These are phyloP conservation scores for Pythium scleroteichum DNA, from an alignment of 352 stramenopile genomes.

Conservation along the genomic window DNA sequence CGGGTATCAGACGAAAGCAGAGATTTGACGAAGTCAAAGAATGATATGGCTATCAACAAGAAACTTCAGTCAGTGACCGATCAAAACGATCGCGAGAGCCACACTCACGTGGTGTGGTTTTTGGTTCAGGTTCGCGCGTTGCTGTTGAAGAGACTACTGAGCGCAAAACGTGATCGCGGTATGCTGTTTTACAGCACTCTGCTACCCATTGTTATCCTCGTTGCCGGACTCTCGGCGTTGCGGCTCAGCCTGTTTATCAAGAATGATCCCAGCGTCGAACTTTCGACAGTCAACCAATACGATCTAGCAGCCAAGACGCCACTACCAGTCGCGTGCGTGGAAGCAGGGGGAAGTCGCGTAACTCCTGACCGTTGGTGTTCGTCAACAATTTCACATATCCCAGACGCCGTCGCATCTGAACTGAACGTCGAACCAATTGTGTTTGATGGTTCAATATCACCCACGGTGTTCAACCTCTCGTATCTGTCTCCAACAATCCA, in stretches of 20 bases:
- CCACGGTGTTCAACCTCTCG: constrained; percentile 52
- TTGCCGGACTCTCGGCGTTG: constrained; percentile 60
- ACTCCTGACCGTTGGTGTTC: constrained; percentile 20
- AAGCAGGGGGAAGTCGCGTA: not conserved
- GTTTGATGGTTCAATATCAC: constrained; percentile 34
- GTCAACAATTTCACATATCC: constrained; percentile 22
- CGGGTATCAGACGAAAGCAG: too few relatives aligned
- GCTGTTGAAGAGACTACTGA: constrained; percentile 54
- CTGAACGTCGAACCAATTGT: constrained; percentile 39
- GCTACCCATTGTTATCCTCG: constrained; percentile 67
- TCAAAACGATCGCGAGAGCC: not conserved
- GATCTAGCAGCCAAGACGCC: constrained; percentile 33
- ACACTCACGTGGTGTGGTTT: constrained; percentile 27
- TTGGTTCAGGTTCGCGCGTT: constrained; percentile 54
- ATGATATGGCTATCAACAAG: not conserved
- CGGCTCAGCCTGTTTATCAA: constrained; percentile 48
- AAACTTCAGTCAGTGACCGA: not conserved
- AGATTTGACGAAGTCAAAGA: too few relatives aligned
- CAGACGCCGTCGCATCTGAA: constrained; percentile 29
- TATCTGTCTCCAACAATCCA: constrained; percentile 45
- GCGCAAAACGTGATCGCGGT: constrained; percentile 56
- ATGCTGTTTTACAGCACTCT: constrained; percentile 78
- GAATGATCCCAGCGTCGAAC: constrained; percentile 51
- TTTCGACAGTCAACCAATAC: constrained; percentile 39
- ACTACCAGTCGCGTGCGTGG: constrained; percentile 49